Evolutionary conservation across 2,329 filamentous ascomycete species (phyloP), one percentile per base, ranked within the genome.

Genomic region (Fusarium xylarioides): DNA sequence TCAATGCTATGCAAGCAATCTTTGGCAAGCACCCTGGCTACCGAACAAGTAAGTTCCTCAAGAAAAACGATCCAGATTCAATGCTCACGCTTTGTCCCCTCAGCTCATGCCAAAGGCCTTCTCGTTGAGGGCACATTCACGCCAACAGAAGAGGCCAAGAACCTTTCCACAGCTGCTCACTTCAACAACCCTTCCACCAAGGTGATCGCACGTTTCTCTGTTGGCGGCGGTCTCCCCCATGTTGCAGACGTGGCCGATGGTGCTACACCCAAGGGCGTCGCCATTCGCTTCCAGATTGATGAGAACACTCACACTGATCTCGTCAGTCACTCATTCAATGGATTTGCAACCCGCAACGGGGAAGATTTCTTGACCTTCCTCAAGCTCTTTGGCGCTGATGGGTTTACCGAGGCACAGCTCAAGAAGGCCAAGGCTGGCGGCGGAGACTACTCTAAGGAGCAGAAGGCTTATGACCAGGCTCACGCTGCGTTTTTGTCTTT

Each of bases 21-120:
- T 71, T 71, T 11, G 69, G 69, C 14, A 71, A 71, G 30, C 69
- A 71, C 12, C 38, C 38, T 7, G 69, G 69, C 3, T 71, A 68
- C 9, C 63, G 69, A 18, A 71, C 69, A 21, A 71, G 69, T 71
- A 11, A 18, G 69, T 42, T 2, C 1, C 4, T 10, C 10, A 7
- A 7, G 1, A 4, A 4, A 2, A 21, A 0, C 1, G 1, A 14
- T 11, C 11, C 7, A 11, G 6, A 50, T 7, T 5, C 5, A 11
- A 5, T 6, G 26, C 61, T 67, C 2, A 71, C 14, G 16, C 0
- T 16, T 15, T 6, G 5, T 10, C 1, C 1, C 11, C 4, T 12
- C 4, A 71, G 68, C 67, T 21, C 67, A 71, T 19, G 69, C 69
- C 40, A 72, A 71, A 57, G 69, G 69, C 2, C 23, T 72, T 10